phyloP scores from a whole-genome alignment of 495 filamentous ascomycete species.

The Penicillium cinerascens region DNA sequence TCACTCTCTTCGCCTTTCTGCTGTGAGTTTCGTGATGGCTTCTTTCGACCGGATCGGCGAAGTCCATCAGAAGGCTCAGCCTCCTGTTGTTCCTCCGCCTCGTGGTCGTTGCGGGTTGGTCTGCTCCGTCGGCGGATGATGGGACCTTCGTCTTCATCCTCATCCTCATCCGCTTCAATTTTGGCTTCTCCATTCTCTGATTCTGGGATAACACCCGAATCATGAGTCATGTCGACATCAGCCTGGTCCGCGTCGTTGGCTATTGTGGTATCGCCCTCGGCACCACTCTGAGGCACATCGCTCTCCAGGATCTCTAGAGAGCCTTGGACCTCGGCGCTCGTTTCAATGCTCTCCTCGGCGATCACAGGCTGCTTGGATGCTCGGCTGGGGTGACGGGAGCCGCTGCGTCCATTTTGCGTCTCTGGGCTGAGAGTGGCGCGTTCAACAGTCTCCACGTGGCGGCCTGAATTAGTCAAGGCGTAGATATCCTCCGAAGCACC shows the following conservation, averaged over 20 bases:
- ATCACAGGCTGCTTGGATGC: conserved; percentile 52
- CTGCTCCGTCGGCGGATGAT: conserved; percentile 51
- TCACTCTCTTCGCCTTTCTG: conserved; percentile 76
- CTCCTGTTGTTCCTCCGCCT: conserved; percentile 32
- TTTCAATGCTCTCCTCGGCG: conserved; percentile 43
- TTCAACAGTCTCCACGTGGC: conserved; percentile 59
- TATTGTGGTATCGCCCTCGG: conserved; percentile 30
- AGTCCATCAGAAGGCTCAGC: conserved; percentile 19
- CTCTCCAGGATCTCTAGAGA: conserved; percentile 44
- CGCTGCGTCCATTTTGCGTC: conserved; percentile 42
- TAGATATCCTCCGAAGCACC: conserved; percentile 58
- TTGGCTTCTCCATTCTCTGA: conserved; percentile 46
- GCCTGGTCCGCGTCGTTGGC: conserved; percentile 23
- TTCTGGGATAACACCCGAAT: conserved; percentile 50
- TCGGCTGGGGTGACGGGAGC: conserved; percentile 57
- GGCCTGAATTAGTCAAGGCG: conserved; percentile 72
- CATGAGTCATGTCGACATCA: conserved; percentile 40
- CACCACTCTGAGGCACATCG: conserved; percentile 35
- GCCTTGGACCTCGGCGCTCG: conserved; percentile 30
- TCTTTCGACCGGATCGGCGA: conserved; percentile 48
- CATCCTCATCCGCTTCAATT: conserved; percentile 37
- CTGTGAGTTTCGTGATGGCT: conserved; percentile 45
- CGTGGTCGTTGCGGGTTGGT: conserved; percentile 36
- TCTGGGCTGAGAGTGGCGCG: conserved; percentile 68
- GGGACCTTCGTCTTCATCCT: conserved; percentile 67